Evolutionary conservation across 1,284 basidiomycete species (phyloP).

Genomic region (Termitomyces sp.): DNA sequence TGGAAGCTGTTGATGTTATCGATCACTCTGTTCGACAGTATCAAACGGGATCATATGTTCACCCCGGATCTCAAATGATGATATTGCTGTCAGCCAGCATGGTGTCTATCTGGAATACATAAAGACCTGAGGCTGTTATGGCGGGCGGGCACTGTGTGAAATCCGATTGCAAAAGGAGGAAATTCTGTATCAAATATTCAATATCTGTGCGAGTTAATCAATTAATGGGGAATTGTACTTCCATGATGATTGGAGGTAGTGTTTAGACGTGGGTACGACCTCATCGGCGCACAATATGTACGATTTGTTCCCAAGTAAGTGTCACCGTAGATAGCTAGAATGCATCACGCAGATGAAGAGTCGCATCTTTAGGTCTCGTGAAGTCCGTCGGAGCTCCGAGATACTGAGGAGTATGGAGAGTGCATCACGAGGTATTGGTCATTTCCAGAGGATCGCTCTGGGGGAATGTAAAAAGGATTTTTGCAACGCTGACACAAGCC

Average conservation of each 20-base stretch:
- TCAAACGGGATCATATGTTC: not conserved
- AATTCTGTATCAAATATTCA: not conserved
- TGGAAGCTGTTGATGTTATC: not conserved
- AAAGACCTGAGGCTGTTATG: not conserved
- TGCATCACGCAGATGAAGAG: not conserved
- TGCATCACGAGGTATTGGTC: not conserved
- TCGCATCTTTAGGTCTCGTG: not conserved
- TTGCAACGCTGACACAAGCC: not conserved
- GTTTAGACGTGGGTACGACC: conserved; percentile 1
- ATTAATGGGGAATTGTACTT: not conserved
- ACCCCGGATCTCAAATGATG: not conserved
- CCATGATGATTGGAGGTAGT: not conserved
- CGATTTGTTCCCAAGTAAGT: not conserved
- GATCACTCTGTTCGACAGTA: not conserved
- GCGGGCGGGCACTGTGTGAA: not conserved
- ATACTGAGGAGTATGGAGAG: not conserved
- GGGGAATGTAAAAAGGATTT: not conserved
- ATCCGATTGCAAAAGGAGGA: not conserved
- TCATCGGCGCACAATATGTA: not conserved
- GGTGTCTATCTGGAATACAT: not conserved
- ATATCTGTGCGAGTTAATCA: conserved; percentile 3
- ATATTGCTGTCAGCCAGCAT: too few species aligned
- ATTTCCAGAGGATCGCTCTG: not conserved
- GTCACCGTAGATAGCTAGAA: not conserved
- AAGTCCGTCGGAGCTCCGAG: conserved; percentile 9